Percentiles rank a stretch among this genome's conserved stretches.
Conservation (phyloP, 768 basidiomycete species). For the Rubroboletus satanas region DNA sequence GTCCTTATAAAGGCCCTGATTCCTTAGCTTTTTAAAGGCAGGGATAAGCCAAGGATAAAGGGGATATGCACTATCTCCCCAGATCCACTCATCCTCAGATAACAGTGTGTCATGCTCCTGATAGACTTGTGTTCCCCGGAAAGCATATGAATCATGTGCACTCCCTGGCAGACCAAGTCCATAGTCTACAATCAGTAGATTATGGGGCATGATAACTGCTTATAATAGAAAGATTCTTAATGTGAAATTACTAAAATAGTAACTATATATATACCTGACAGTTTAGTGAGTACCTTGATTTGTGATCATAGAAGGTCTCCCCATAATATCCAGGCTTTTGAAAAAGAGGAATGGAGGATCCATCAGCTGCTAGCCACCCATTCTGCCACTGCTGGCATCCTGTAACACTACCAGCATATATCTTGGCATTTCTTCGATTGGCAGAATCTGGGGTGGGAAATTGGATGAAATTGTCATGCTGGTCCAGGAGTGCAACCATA, state of each 20-base stretch:
- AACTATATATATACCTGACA: slow-evolving; percentile 8
- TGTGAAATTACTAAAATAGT: too few species aligned
- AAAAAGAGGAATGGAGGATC: background rate
- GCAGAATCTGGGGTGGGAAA: background rate
- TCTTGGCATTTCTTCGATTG: background rate
- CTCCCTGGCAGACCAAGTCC: too few species aligned
- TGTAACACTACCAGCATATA: background rate
- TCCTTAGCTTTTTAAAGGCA: background rate
- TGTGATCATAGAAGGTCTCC: slow-evolving; percentile 14
- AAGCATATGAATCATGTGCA: too few species aligned
- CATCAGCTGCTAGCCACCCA: background rate
- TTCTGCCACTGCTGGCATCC: background rate
- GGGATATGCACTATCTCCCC: background rate
- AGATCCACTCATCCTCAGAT: background rate
- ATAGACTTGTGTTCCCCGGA: too few species aligned
- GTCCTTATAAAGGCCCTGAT: background rate
- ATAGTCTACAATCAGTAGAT: too few species aligned
- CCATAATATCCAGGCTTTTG: slow-evolving; percentile 7
- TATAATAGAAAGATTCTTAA: too few species aligned
- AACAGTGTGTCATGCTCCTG: too few species aligned
- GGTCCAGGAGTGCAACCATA: too few species aligned
- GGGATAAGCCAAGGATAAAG: background rate
- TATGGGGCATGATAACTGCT: too few species aligned
- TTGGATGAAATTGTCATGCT: too few species aligned
- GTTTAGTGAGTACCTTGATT: slow-evolving; percentile 20